These are phyloP conservation scores for Epichloe gansuensis DNA, from an alignment of 2,329 filamentous ascomycete genomes.

Conservation along the genomic window DNA sequence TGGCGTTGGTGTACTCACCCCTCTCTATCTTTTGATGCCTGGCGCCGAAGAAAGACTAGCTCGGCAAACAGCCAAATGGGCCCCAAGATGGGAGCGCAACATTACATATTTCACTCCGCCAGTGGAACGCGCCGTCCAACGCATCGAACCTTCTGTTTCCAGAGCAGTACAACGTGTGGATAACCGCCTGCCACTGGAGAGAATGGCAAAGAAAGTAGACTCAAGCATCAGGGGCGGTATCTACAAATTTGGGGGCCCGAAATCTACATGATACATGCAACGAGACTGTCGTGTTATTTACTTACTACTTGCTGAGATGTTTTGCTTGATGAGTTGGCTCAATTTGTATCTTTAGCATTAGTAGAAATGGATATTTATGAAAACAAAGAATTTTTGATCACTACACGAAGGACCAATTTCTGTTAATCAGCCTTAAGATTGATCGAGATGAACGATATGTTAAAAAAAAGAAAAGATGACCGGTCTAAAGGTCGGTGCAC, in stretches of 20 bases:
- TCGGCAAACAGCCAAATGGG: conserved; percentile 43
- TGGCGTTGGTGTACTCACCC: conserved; percentile 39
- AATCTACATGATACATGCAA: background rate
- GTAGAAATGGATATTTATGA: too few relatives aligned
- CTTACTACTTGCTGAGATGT: too few relatives aligned
- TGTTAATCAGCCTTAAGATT: too few relatives aligned
- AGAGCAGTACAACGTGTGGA: conserved; percentile 33
- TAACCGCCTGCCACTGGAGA: conserved; percentile 35
- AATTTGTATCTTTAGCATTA: too few relatives aligned
- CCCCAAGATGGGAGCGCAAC: conserved; percentile 46
- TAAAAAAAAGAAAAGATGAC: too few relatives aligned
- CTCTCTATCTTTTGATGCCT: conserved; percentile 44
- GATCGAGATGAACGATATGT: too few relatives aligned
- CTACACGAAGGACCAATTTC: too few relatives aligned
- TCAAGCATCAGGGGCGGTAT: conserved; percentile 34
- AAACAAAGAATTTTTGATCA: too few relatives aligned
- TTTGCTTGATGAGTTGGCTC: too few relatives aligned
- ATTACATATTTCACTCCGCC: conserved; percentile 39
- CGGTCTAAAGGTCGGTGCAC: too few relatives aligned
- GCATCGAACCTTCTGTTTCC: conserved; percentile 34
- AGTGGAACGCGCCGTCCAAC: conserved; percentile 32
- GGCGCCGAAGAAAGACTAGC: conserved; percentile 42
- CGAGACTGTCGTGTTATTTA: too few relatives aligned
- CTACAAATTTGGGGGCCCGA: conserved; percentile 21
- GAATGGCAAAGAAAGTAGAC: conserved; percentile 35